A percentile compares a stretch with the other conserved stretches of the same genome.
Conservation (phyloP, 768 basidiomycete genomes). For the Multifurca ochricompacta region DNA sequence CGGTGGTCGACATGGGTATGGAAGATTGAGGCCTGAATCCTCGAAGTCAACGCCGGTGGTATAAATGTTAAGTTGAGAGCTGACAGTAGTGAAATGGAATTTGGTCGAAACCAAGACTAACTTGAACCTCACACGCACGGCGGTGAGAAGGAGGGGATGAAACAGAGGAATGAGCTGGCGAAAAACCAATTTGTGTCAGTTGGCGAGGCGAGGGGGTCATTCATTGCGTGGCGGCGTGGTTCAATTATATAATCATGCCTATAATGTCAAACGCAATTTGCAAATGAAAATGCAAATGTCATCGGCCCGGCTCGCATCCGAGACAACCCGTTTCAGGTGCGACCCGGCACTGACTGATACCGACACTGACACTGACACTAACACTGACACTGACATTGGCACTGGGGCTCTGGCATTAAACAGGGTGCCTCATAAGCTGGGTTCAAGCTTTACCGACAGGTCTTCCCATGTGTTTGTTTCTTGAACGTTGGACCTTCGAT, state of each 20-base stretch:
- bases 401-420: no score
- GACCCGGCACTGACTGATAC: no score
- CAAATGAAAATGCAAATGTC: no score
- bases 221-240: no score
- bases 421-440: no score
- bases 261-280: no score
- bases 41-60: neutral
- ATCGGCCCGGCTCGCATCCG: neutral
- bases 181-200: conserved; percentile 1
- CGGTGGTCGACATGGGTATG: conserved; percentile 35
- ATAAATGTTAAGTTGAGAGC: neutral
- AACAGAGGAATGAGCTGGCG: conserved; percentile 2
- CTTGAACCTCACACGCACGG: conserved; percentile 1
- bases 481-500: neutral
- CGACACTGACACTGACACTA: no score
- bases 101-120: neutral
- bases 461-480: neutral
- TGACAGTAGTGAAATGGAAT: neutral
- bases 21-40: neutral
- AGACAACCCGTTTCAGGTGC: no score
- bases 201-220: no score
- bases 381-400: no score
- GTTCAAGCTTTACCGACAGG: no score
- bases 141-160: conserved; percentile 5
- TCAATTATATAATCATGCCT: no score